These are phyloP conservation scores for Aspergillus neoniger DNA, from an alignment of 2,329 filamentous ascomycete genomes.

Conservation along the genomic window DNA sequence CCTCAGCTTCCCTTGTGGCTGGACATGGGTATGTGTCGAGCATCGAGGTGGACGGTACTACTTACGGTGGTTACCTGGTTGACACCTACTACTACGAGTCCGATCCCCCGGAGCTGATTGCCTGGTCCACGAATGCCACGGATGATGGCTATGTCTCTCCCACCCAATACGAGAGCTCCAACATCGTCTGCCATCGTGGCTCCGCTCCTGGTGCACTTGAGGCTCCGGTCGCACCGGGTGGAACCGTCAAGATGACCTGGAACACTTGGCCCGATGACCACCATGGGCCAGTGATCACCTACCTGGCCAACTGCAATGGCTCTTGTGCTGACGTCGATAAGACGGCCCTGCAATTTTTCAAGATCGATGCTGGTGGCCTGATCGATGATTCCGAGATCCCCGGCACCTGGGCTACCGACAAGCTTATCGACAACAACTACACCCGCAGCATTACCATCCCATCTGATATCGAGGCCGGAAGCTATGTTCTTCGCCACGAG, in stretches of 20 bases:
- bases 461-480: slow-evolving; percentile 45
- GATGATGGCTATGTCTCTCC: slow-evolving; percentile 56
- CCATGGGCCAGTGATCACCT: slow-evolving; percentile 62
- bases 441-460: slow-evolving; percentile 50
- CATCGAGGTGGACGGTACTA: slow-evolving; percentile 40
- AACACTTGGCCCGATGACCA: slow-evolving; percentile 63
- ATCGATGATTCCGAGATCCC: slow-evolving; percentile 43
- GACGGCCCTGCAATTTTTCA: slow-evolving; percentile 58
- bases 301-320: slow-evolving; percentile 59
- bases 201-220: slow-evolving; percentile 53
- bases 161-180: slow-evolving; percentile 39
- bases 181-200: slow-evolving; percentile 62
- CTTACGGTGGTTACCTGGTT: slow-evolving; percentile 45
- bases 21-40: slow-evolving; percentile 37
- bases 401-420: slow-evolving; percentile 56
- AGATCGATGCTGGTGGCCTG: slow-evolving; percentile 60
- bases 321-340: slow-evolving; percentile 56
- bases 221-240: slow-evolving; percentile 59
- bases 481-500: slow-evolving; percentile 55
- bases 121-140: slow-evolving; percentile 55
- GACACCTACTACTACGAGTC: slow-evolving; percentile 31
- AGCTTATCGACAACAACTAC: slow-evolving; percentile 52
- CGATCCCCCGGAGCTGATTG: slow-evolving; percentile 46
- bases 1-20: slow-evolving; percentile 29
- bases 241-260: slow-evolving; percentile 60